Conservation (phyloP, 1,284 basidiomycete species). For the Trametes sp. region DNA sequence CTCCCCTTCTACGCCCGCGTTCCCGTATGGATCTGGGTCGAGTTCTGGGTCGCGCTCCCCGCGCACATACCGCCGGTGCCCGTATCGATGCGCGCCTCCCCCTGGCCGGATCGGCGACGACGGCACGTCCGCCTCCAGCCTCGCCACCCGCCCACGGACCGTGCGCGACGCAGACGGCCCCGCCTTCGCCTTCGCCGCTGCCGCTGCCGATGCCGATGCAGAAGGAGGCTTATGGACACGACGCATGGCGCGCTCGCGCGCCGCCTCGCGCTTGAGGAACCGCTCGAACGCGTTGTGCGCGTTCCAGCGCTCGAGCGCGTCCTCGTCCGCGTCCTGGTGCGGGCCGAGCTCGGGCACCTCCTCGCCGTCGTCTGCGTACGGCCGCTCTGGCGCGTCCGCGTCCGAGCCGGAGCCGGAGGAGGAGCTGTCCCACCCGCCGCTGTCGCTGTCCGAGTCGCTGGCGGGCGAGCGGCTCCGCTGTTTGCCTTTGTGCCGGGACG, state of each 20-base stretch:
- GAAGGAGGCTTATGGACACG: conserved; percentile 9
- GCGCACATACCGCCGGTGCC: not conserved
- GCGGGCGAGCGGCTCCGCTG: not conserved
- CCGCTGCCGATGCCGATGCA: too few relatives aligned
- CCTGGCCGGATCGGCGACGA: not conserved
- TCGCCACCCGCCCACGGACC: not conserved
- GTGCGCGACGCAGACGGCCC: too few relatives aligned
- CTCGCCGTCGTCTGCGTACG: conserved; percentile 20
- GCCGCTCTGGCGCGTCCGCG: not conserved
- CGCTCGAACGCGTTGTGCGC: conserved; percentile 36
- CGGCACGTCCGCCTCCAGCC: conserved; percentile 1
- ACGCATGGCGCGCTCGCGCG: conserved; percentile 33
- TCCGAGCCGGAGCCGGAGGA: not conserved
- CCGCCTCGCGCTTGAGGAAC: conserved; percentile 40
- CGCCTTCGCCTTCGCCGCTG: too few relatives aligned
- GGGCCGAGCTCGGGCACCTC: conserved; percentile 31
- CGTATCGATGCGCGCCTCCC: conserved; percentile 4
- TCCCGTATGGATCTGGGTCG: not conserved
- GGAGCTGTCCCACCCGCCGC: conserved; percentile 1
- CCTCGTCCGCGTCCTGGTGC: conserved; percentile 20
- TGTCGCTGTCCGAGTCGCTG: conserved; percentile 22
- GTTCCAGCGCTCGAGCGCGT: conserved; percentile 42
- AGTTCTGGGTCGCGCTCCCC: not conserved
- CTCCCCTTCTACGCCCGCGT: too few relatives aligned
- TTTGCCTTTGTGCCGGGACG: conserved; percentile 2